Conservation (phyloP, 2,329 filamentous ascomycete genomes). For the Aspergillus ochraceoroseus region DNA sequence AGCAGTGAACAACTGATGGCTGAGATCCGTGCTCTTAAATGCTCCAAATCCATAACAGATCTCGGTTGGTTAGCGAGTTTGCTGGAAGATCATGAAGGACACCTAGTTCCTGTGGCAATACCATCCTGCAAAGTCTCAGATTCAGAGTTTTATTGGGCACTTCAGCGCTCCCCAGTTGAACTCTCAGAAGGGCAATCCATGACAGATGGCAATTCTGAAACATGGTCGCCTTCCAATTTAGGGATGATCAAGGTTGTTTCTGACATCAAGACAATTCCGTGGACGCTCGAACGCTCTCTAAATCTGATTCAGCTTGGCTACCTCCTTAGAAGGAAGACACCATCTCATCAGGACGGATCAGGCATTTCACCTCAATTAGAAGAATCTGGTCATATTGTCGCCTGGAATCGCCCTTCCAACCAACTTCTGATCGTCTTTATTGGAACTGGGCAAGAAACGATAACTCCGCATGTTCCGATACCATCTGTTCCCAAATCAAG, state of each 20-base stretch:
- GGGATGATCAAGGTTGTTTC: constrained; percentile 32
- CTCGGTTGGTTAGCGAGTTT: constrained; percentile 29
- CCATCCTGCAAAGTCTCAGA: constrained; percentile 4
- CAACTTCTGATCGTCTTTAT: constrained; percentile 31
- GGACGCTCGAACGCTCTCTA: constrained; percentile 21
- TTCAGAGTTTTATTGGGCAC: constrained; percentile 32
- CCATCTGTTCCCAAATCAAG: constrained; percentile 2
- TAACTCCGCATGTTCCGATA: constrained; percentile 1
- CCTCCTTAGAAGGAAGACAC: constrained; percentile 25
- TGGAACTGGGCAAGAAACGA: constrained; percentile 19
- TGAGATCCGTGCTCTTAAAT: constrained; percentile 28
- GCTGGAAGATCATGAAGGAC: constrained; percentile 36
- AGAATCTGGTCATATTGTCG: constrained; percentile 35
- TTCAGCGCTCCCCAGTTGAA: constrained; percentile 34
- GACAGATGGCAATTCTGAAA: constrained; percentile 11
- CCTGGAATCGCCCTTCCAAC: constrained; percentile 33
- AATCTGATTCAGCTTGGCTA: constrained; percentile 39
- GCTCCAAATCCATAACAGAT: constrained; percentile 28
- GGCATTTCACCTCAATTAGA: constrained; percentile 23
- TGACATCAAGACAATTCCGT: constrained; percentile 21
- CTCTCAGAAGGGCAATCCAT: constrained; percentile 19
- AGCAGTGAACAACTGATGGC: constrained; percentile 24
- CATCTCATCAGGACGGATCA: constrained; percentile 1
- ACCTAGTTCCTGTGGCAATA: constrained; percentile 22
- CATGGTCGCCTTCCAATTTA: constrained; percentile 25